These are phyloP conservation scores for Penicillium ucsense DNA, from an alignment of 495 filamentous ascomycete species.

Conservation along the genomic window DNA sequence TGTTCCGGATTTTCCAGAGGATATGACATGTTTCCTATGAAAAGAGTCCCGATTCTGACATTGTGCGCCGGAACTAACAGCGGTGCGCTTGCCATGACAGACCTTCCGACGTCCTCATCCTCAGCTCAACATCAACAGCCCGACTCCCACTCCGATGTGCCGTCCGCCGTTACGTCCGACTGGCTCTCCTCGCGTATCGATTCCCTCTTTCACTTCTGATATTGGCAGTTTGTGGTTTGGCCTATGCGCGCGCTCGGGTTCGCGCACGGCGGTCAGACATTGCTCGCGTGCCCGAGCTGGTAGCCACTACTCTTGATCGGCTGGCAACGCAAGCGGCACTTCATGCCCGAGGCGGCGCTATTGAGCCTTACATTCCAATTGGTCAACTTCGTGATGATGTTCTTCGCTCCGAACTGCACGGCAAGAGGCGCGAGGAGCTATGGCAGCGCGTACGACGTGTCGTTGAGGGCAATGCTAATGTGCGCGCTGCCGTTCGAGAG, in stretches of 20 bases:
- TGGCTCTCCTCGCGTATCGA: slow-evolving; percentile 92
- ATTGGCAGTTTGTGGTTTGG: slow-evolving; percentile 33
- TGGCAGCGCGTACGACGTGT: slow-evolving; percentile 75
- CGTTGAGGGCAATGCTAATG: slow-evolving; percentile 89
- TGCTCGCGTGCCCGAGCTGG: slow-evolving; percentile 65
- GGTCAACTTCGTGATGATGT: slow-evolving; percentile 89
- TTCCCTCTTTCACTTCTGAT: slow-evolving; percentile 72
- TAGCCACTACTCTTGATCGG: slow-evolving; percentile 70
- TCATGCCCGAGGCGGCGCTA: slow-evolving; percentile 53
- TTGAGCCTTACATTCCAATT: slow-evolving; percentile 70
- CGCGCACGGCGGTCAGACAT: slow-evolving; percentile 49
- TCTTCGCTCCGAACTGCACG: slow-evolving; percentile 68
- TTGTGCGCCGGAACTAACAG: slow-evolving; percentile 62
- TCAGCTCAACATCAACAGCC: slow-evolving; percentile 72
- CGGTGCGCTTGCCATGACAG: slow-evolving; percentile 58
- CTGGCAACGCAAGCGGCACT: slow-evolving; percentile 74
- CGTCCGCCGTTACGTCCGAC: slow-evolving; percentile 78
- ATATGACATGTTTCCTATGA: slow-evolving; percentile 8
- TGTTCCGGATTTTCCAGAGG: slow-evolving; percentile 10
- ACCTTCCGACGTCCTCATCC: slow-evolving; percentile 44
- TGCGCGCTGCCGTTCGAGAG: slow-evolving; percentile 76
- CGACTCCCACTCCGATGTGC: slow-evolving; percentile 79
- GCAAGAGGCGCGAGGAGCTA: slow-evolving; percentile 60
- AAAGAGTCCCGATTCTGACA: slow-evolving; percentile 40
- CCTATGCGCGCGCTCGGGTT: slow-evolving; percentile 50